phyloP scores from a whole-genome alignment of 108 stramenopile genomes.

The Schizochytrium sp. region DNA sequence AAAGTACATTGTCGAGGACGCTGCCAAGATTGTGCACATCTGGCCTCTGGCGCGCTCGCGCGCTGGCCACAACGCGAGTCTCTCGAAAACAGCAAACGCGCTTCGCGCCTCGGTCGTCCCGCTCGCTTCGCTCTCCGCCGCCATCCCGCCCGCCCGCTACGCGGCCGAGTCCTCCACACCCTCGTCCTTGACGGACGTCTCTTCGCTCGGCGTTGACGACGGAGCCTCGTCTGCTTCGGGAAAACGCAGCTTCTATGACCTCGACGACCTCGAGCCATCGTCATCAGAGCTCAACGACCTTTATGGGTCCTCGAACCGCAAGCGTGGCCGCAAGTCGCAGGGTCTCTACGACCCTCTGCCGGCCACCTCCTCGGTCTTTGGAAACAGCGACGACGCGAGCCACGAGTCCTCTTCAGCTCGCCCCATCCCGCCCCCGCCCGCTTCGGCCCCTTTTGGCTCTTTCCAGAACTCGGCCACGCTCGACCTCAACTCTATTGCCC shows the following conservation, averaged over 20 bases:
- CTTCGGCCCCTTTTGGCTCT: too few species aligned
- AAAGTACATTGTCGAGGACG: not conserved
- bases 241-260: not conserved
- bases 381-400: not conserved
- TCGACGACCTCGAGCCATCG: not conserved
- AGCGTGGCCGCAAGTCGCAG: too few species aligned
- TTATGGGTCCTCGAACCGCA: too few species aligned
- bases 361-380: not conserved
- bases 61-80: not conserved
- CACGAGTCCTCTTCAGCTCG: not conserved
- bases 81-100: not conserved
- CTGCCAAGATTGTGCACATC: constrained; percentile 7
- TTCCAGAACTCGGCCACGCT: too few species aligned
- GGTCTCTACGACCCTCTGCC: too few species aligned
- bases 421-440: not conserved
- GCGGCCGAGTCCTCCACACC: not conserved
- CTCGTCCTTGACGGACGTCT: not conserved
- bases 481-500: not conserved
- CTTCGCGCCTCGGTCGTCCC: not conserved
- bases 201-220: not conserved
- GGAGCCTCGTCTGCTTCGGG: not conserved
- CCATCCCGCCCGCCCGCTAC: not conserved
- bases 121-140: not conserved
- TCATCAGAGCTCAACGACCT: not conserved
- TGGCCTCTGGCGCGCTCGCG: not conserved